Evolutionary conservation across 306 rosid genomes (phyloP).

Genomic region (Cercis canadensis): DNA sequence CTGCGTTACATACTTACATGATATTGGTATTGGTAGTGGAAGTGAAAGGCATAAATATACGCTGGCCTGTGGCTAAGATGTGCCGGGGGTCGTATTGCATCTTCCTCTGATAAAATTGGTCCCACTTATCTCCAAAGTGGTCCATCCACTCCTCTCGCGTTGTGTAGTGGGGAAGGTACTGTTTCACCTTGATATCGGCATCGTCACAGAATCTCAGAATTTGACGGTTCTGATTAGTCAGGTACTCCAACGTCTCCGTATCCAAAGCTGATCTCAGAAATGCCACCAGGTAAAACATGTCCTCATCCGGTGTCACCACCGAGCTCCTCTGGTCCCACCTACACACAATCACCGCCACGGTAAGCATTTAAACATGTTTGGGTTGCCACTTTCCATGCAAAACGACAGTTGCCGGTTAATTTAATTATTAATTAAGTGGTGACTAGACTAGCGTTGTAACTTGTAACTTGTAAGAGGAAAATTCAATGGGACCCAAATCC

Average conservation of each 20-base stretch:
- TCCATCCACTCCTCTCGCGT: constrained; percentile 74
- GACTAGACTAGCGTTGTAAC: too few species aligned
- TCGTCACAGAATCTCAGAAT: constrained; percentile 74
- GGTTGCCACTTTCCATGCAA: constrained; percentile 10
- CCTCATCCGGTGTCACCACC: constrained; percentile 83
- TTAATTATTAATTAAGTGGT: too few species aligned
- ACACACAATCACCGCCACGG: constrained; percentile 21
- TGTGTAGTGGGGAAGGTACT: constrained; percentile 91
- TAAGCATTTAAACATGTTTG: background rate
- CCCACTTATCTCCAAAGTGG: constrained; percentile 94
- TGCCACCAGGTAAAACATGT: constrained; percentile 89
- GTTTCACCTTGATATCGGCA: constrained; percentile 69
- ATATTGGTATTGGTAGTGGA: constrained; percentile 11
- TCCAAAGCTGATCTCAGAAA: constrained; percentile 88
- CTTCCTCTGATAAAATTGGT: constrained; percentile 63
- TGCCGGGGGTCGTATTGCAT: constrained; percentile 75
- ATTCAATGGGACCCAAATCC: too few species aligned
- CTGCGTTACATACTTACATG: background rate
- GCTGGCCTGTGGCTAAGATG: constrained; percentile 92
- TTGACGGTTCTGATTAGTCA: constrained; percentile 75
- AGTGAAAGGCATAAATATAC: constrained; percentile 56
- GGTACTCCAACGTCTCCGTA: constrained; percentile 61
- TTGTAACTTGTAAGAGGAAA: too few species aligned
- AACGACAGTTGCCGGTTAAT: constrained; percentile 11
- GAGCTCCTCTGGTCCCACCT: constrained; percentile 95